These are phyloP conservation scores for Dactylellina haptotyla DNA, from an alignment of 2,329 filamentous ascomycete species.

Conservation along the genomic window DNA sequence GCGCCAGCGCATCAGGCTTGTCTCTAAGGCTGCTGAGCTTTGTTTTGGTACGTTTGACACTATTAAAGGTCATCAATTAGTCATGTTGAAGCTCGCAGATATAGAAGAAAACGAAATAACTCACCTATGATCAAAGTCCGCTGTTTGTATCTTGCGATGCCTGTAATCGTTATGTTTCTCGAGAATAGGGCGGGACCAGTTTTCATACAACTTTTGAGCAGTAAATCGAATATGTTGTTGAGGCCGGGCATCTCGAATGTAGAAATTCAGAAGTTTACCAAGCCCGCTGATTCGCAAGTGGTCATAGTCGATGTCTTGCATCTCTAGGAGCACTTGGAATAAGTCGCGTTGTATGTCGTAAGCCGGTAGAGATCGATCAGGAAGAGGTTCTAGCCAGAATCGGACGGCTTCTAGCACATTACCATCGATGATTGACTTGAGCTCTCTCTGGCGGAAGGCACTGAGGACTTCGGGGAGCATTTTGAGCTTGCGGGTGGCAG, in stretches of 20 bases:
- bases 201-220: slow-evolving; percentile 82
- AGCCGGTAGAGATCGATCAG: slow-evolving; percentile 84
- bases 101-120: slow-evolving; percentile 56
- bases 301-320: slow-evolving; percentile 90
- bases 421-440: slow-evolving; percentile 81
- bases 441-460: slow-evolving; percentile 87
- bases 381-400: slow-evolving; percentile 95
- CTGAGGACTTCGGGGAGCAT: slow-evolving; percentile 89
- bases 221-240: slow-evolving; percentile 80
- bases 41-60: slow-evolving; percentile 27
- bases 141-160: slow-evolving; percentile 74
- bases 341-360: slow-evolving; percentile 98
- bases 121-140: slow-evolving; percentile 70
- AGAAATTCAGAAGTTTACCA: slow-evolving; percentile 95
- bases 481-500: slow-evolving; percentile 91
- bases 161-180: slow-evolving; percentile 95
- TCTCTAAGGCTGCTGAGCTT: slow-evolving; percentile 52
- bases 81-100: slow-evolving; percentile 9
- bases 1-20: slow-evolving; percentile 56
- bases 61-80: background rate
- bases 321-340: slow-evolving; percentile 76
- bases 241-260: slow-evolving; percentile 91
- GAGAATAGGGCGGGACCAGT: slow-evolving; percentile 94
- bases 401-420: slow-evolving; percentile 94
- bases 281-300: slow-evolving; percentile 88